Evolutionary conservation across 768 basidiomycete species (phyloP), one percentile per base, ranked within the genome.

Genomic region (Coprinopsis marcescibilis): DNA sequence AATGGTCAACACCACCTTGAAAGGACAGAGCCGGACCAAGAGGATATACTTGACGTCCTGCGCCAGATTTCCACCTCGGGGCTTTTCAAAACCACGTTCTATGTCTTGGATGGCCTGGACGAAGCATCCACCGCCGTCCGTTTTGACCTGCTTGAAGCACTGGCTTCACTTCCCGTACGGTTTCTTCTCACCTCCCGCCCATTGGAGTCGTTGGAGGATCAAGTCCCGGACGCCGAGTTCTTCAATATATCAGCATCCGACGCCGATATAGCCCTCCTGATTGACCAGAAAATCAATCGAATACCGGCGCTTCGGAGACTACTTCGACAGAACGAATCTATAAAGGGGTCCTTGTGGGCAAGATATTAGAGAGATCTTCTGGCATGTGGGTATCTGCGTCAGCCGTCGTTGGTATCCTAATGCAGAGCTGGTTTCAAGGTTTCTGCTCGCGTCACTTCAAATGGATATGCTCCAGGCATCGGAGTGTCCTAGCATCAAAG

Each of bases 381-480:
- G 45, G 45, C 11, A 46, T 46, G 45, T 46, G 26, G 2, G 45
- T 27, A n/a, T n/a, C n/a, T n/a, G n/a, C n/a, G n/a, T 26, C 4
- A 7, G 13, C 5, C 2, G 19, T 2, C 10, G 39, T 27, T 20
- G n/a, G 8, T 32, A 32, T n/a, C 29, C 29, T 8, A 29, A 1
- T 38, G 12, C 13, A 21, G 12, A 11, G n/a, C 36, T 17, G 17
- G n/a, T 23, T 3, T 29, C n/a, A n/a, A 46, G 45, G 45, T 46
- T 46, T 27, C 36, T 46, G 11, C 35, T 15, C n/a, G 45, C 45
- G 11, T 26, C 35, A 11, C 25, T 46, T 3, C 45, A 46, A 15
- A n/a, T 46, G 1, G 45, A 46, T 15, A 27, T 19, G 3, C 36
- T 46, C 17, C 21, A 17, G 15, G 13, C 19, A 3, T n/a, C n/a